Evolutionary conservation across 768 basidiomycete species (phyloP).

Genomic region (Lanmaoa rubissima): DNA sequence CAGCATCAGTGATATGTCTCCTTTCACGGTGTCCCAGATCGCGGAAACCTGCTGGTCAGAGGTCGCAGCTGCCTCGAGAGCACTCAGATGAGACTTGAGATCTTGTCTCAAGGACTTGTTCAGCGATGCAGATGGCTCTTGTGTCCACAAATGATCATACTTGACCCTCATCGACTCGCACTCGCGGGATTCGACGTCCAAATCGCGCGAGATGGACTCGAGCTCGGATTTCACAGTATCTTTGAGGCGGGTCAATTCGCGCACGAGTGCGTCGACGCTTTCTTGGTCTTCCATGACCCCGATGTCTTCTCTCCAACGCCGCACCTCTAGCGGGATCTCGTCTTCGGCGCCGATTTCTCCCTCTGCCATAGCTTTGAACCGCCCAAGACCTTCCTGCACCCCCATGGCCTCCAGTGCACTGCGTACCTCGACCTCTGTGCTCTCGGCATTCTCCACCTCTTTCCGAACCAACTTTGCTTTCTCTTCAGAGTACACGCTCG

Average conservation of each 20-base stretch:
- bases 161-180: slow-evolving; percentile 88
- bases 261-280: slow-evolving; percentile 60
- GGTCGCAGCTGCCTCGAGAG: slow-evolving; percentile 71
- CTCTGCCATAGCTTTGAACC: slow-evolving; percentile 70
- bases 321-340: slow-evolving; percentile 68
- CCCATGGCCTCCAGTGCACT: slow-evolving; percentile 82
- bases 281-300: slow-evolving; percentile 64
- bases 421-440: slow-evolving; percentile 74
- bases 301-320: slow-evolving; percentile 75
- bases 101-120: slow-evolving; percentile 74
- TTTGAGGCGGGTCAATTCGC: slow-evolving; percentile 58
- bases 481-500: slow-evolving; percentile 96
- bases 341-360: slow-evolving; percentile 61
- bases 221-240: slow-evolving; percentile 57
- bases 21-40: slow-evolving; percentile 69
- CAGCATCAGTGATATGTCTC: slow-evolving; percentile 62
- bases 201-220: slow-evolving; percentile 55
- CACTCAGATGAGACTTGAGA: slow-evolving; percentile 68
- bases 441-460: slow-evolving; percentile 86
- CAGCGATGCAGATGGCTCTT: slow-evolving; percentile 73
- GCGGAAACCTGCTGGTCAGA: slow-evolving; percentile 75
- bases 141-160: slow-evolving; percentile 85
- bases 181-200: slow-evolving; percentile 82
- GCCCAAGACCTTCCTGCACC: slow-evolving; percentile 64
- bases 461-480: slow-evolving; percentile 91